Base-by-base conservation (phyloP, 208 protist species). In the Phytomonas sp. region DNA sequence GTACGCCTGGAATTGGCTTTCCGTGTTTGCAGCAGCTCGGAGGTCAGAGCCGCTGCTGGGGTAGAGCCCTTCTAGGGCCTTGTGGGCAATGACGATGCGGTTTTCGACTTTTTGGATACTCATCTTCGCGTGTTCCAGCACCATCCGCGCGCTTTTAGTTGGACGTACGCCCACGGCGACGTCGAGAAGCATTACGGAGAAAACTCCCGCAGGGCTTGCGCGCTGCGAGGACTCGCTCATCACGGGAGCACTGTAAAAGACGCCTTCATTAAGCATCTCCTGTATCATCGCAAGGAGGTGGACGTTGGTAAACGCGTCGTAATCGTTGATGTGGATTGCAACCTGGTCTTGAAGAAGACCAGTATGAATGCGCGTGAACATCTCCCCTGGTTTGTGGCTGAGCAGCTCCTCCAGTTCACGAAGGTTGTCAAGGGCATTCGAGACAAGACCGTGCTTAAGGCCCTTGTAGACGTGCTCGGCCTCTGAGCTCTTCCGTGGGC, bases 121-220 rank as follows among this genome's bases (percentile, higher is more conserved):
- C 56, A 83, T 71, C 52, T 80, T 72, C 6, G 87, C 85, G 67
- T 96, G 89, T 34, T 93, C 83, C 33, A 96, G 72, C 12, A 89
- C 86, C 36, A 90, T 90, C 34, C 82, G 77, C 8, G 87, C 91
- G 65, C 72, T 81, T 32, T 78, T 76, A 30, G 74, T 80, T 10
- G 91, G 88, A 4, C 87, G 81, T 26, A 96, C 86, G 49, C 91
- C 91, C 8, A 96, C 79, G 12, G 79, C 82, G 11, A 96, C 83
- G 65, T 94, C 91, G 29, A 93, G 72, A 49, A 94, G 69, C 63
- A 88, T 71, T 2, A 82, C 72, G 1, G 88, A 94, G 36, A 80
- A 71, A 34, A 90, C 69, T 8, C 88, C 88, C 42, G 87, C 69
- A 16, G 81, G 69, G 29, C 45, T 72, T 0, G 84, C 71, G 10